Percentiles rank a stretch among this genome's conserved stretches.
These are phyloP conservation scores for Triadica sebifera DNA, from an alignment of 345 rosid genomes.

Conservation along the genomic window DNA sequence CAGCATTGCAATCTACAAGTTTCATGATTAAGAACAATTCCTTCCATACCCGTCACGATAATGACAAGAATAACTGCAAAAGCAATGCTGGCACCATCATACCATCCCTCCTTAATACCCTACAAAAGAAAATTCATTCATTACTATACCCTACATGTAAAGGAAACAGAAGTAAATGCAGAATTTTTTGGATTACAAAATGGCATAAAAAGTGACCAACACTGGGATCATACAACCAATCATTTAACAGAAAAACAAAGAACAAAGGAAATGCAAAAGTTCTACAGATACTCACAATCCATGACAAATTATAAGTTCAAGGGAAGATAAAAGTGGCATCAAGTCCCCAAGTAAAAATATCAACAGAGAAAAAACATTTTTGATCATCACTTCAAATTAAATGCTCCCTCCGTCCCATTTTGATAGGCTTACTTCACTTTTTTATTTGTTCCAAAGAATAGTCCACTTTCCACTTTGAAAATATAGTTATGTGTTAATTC, in stretches of 20 bases:
- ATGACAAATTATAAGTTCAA: background rate
- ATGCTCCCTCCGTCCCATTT: too few species aligned
- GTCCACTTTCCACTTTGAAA: too few species aligned
- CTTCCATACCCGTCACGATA: slow-evolving; percentile 74
- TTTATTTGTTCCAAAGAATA: too few species aligned
- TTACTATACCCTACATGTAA: too few species aligned
- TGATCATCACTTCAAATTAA: too few species aligned
- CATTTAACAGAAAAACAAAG: background rate
- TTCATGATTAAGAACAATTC: background rate
- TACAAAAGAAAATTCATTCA: slow-evolving; percentile 7
- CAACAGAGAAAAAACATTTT: background rate
- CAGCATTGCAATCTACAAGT: background rate
- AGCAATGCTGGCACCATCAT: slow-evolving; percentile 98
- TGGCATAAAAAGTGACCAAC: background rate
- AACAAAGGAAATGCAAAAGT: background rate
- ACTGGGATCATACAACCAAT: background rate
- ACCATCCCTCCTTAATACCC: slow-evolving; percentile 96
- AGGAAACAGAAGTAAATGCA: background rate
- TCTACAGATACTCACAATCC: too few species aligned
- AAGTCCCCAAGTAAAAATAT: background rate
- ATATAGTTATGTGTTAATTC: too few species aligned
- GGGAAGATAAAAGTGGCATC: background rate
- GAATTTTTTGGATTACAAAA: background rate
- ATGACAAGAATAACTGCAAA: slow-evolving; percentile 94
- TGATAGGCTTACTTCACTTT: too few species aligned